phyloP scores from a whole-genome alignment of 768 basidiomycete species.

The Rhizopogon roseolus region DNA sequence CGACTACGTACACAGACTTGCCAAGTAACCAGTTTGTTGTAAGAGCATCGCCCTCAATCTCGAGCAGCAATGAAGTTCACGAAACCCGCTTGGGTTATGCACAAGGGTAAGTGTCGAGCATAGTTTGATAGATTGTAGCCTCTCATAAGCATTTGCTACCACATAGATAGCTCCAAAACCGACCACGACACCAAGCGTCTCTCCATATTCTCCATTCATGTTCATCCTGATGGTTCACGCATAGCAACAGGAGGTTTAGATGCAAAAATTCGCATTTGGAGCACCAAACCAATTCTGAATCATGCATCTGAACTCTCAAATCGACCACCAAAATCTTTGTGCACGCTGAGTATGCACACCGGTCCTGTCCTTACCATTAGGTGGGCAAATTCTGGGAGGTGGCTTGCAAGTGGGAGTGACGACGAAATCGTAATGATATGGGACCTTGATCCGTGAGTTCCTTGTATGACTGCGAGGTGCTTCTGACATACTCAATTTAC shows the following conservation, averaged over 20 bases:
- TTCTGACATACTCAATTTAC: conserved; percentile 1
- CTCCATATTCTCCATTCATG: conserved; percentile 89
- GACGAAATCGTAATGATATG: conserved; percentile 95
- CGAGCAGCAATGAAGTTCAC: conserved; percentile 67
- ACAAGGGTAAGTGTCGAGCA: conserved; percentile 45
- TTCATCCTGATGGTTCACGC: conserved; percentile 92
- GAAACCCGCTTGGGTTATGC: conserved; percentile 84
- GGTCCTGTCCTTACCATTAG: conserved; percentile 88
- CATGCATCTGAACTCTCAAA: conserved; percentile 60
- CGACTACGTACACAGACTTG: no score
- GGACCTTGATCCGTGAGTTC: conserved; percentile 89
- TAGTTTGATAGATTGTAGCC: neutral
- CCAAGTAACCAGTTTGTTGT: no score
- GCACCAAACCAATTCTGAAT: conserved; percentile 90
- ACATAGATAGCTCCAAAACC: conserved; percentile 43
- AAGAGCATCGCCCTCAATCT: neutral
- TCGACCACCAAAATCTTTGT: conserved; percentile 79
- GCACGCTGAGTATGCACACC: conserved; percentile 90
- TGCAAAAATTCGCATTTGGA: conserved; percentile 96
- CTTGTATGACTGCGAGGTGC: neutral
- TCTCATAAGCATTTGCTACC: neutral
- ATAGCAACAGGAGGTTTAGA: conserved; percentile 98
- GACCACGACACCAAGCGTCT: conserved; percentile 60
- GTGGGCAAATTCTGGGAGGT: conserved; percentile 92
- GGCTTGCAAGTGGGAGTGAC: conserved; percentile 95